These are phyloP conservation scores for Myxozyma neotropica DNA, from an alignment of 805 yeast genomes.

Conservation along the genomic window DNA sequence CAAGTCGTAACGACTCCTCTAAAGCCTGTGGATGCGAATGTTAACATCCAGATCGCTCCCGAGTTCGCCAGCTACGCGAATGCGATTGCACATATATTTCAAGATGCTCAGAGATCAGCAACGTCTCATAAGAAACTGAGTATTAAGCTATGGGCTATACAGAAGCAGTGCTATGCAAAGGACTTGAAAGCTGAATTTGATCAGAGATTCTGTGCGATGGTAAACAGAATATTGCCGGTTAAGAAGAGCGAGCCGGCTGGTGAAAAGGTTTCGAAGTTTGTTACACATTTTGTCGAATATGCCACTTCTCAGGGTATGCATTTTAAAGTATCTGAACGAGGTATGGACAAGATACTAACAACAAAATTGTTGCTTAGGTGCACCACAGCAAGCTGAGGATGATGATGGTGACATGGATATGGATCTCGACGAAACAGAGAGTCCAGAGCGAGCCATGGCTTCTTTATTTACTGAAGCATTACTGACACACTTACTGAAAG, in stretches of 20 bases:
- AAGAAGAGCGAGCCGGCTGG: constrained; percentile 72
- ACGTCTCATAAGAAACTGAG: constrained; percentile 79
- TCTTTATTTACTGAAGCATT: constrained; percentile 61
- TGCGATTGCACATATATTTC: constrained; percentile 61
- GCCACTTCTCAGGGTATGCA: constrained; percentile 39
- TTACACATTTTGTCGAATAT: constrained; percentile 59
- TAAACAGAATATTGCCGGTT: constrained; percentile 66
- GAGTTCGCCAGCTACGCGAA: constrained; percentile 1
- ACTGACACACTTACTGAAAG: constrained; percentile 70
- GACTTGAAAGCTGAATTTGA: constrained; percentile 62
- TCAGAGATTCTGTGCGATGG: constrained; percentile 58
- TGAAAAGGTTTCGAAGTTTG: constrained; percentile 72
- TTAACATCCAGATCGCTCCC: neutral
- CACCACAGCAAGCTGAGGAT: constrained; percentile 31
- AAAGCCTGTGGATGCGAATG: neutral
- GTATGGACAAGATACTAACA: neutral
- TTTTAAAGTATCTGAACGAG: neutral
- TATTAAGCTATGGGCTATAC: constrained; percentile 61
- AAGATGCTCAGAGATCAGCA: constrained; percentile 72
- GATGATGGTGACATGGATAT: constrained; percentile 30
- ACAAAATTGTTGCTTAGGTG: neutral
- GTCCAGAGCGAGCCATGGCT: constrained; percentile 47
- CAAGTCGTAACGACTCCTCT: neutral
- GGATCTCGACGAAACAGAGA: constrained; percentile 42
- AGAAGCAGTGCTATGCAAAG: constrained; percentile 55